Conservation (phyloP, 75 land plant species). For the Selaginella moellendorffii region DNA sequence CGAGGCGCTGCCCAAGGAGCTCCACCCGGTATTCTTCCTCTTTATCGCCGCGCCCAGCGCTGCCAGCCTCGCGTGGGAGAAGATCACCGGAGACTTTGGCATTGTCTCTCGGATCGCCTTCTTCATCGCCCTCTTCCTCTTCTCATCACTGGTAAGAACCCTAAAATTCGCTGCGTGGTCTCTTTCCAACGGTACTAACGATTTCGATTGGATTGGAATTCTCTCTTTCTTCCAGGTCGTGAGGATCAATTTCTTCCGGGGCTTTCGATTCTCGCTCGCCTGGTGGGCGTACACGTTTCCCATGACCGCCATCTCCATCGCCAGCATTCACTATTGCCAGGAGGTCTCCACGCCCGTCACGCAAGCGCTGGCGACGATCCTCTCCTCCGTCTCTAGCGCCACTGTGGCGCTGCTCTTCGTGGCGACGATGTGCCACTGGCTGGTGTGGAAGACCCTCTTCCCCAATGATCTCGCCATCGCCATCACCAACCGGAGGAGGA, state of each 20-base stretch:
- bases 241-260: slow-evolving; percentile 66
- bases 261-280: slow-evolving; percentile 68
- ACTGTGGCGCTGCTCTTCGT: slow-evolving; percentile 32
- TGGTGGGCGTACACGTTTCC: slow-evolving; percentile 89
- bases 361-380: slow-evolving; percentile 20
- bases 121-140: slow-evolving; percentile 78
- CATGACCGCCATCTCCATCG: slow-evolving; percentile 55
- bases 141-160: slow-evolving; percentile 40
- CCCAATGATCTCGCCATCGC: slow-evolving; percentile 80
- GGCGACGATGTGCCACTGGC: slow-evolving; percentile 49
- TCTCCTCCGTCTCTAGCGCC: slow-evolving; percentile 30
- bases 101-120: slow-evolving; percentile 42
- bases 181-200: background rate
- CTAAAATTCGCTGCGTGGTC: background rate
- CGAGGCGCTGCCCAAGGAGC: slow-evolving; percentile 75
- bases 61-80: slow-evolving; percentile 82
- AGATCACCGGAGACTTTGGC: slow-evolving; percentile 58
- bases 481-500: slow-evolving; percentile 35
- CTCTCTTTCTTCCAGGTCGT: slow-evolving; percentile 40
- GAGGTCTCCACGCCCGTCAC: slow-evolving; percentile 28
- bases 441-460: slow-evolving; percentile 49
- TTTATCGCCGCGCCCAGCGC: no score
- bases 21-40: slow-evolving; percentile 86
- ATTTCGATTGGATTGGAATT: background rate
- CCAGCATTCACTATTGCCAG: slow-evolving; percentile 37